Evolutionary conservation across 2,329 filamentous ascomycete species (phyloP).

Genomic region (Ophiobolus disseminans): DNA sequence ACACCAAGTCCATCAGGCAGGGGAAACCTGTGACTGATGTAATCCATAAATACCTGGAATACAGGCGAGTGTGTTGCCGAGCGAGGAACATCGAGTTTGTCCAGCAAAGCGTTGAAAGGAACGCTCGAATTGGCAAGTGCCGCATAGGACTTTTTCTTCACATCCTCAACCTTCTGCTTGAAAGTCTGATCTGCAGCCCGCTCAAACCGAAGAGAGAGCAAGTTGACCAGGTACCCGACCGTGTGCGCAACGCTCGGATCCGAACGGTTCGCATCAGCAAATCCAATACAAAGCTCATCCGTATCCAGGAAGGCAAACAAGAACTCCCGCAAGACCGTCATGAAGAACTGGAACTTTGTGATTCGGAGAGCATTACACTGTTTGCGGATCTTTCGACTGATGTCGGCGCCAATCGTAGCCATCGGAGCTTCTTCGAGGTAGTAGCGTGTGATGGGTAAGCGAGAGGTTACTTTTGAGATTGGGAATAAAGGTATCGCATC

Average conservation of each 20-base stretch:
- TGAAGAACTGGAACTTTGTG: conserved; percentile 29
- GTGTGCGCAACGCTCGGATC: conserved; percentile 43
- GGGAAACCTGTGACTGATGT: conserved; percentile 31
- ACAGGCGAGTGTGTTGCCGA: conserved; percentile 53
- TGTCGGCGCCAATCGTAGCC: conserved; percentile 1
- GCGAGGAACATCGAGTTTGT: conserved; percentile 52
- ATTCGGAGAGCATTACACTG: neutral
- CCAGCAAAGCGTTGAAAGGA: conserved; percentile 59
- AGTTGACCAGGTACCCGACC: conserved; percentile 59
- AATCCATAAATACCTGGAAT: conserved; percentile 61
- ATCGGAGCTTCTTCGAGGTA: neutral
- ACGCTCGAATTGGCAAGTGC: conserved; percentile 55
- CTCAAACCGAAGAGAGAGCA: conserved; percentile 56
- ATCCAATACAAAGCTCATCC: conserved; percentile 56
- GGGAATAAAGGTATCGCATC: conserved; percentile 34
- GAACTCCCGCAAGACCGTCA: conserved; percentile 49
- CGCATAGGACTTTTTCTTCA: conserved; percentile 34
- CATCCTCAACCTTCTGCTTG: conserved; percentile 30
- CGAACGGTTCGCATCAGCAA: conserved; percentile 54
- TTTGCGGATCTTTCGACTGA: neutral
- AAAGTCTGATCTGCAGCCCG: conserved; percentile 31
- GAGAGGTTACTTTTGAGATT: conserved; percentile 6
- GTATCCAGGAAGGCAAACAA: conserved; percentile 28
- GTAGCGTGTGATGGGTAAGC: conserved; percentile 8
- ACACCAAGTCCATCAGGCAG: conserved; percentile 36